Percentiles rank a stretch among this genome's conserved stretches.
phyloP scores from a whole-genome alignment of 2,329 filamentous ascomycete genomes.

The Pseudopyrenochaeta lycopersici region DNA sequence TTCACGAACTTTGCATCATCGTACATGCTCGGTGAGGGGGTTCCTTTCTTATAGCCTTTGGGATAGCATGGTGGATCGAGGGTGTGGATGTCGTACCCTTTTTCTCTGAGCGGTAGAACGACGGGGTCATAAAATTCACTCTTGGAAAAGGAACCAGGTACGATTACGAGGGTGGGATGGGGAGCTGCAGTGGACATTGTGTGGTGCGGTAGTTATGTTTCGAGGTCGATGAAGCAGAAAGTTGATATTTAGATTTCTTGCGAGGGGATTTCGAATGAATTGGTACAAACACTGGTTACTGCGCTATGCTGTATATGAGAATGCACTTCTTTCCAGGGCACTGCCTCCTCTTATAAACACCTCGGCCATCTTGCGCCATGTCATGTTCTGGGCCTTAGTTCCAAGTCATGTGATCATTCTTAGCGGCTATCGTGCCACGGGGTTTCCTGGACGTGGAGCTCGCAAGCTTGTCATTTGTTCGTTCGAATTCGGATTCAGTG shows the following conservation, averaged over 20 bases:
- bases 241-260: too few species aligned
- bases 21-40: conserved; percentile 26
- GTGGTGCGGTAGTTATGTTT: not conserved
- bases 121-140: conserved; percentile 23
- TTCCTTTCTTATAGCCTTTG: conserved; percentile 9
- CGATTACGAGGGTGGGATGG: conserved; percentile 30
- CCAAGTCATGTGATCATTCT: too few species aligned
- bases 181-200: conserved; percentile 7
- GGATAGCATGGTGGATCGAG: conserved; percentile 24
- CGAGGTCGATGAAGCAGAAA: not conserved
- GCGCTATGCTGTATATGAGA: too few species aligned
- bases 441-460: too few species aligned
- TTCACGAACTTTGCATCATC: conserved; percentile 45
- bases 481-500: not conserved
- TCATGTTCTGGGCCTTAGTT: too few species aligned
- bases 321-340: too few species aligned
- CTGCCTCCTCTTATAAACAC: too few species aligned
- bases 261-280: too few species aligned
- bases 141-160: conserved; percentile 36
- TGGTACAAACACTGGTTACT: too few species aligned
- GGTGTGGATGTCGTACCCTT: conserved; percentile 24
- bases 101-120: conserved; percentile 10
- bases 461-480: too few species aligned
- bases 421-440: too few species aligned
- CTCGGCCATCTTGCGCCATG: too few species aligned